These are phyloP conservation scores for Dactylellina cionopaga DNA, from an alignment of 2,329 filamentous ascomycete genomes.

Conservation along the genomic window DNA sequence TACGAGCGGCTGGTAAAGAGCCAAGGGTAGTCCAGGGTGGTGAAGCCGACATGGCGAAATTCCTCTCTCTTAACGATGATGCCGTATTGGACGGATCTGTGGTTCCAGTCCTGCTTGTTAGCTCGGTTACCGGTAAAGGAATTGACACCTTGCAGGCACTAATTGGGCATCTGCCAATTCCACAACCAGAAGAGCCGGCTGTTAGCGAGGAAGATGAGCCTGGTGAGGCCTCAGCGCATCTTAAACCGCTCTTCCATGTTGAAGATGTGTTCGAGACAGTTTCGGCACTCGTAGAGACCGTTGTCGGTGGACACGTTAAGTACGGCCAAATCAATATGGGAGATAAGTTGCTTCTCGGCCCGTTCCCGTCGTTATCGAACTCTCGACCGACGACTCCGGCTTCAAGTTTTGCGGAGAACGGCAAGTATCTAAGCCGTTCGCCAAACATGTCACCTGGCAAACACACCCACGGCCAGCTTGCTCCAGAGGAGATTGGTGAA, in stretches of 20 bases:
- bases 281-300: conserved; percentile 65
- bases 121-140: conserved; percentile 83
- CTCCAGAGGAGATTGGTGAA: conserved; percentile 70
- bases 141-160: conserved; percentile 84
- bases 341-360: conserved; percentile 80
- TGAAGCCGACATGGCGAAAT: conserved; percentile 56
- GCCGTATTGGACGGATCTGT: conserved; percentile 58
- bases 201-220: conserved; percentile 39
- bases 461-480: conserved; percentile 65
- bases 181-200: conserved; percentile 67
- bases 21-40: conserved; percentile 64
- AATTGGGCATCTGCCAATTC: conserved; percentile 78
- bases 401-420: conserved; percentile 64
- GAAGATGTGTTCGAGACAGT: conserved; percentile 77
- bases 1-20: conserved; percentile 78
- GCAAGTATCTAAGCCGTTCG: conserved; percentile 61
- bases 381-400: conserved; percentile 56
- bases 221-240: conserved; percentile 62
- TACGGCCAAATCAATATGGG: conserved; percentile 81
- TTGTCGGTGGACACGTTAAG: conserved; percentile 85
- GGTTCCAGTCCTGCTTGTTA: conserved; percentile 88
- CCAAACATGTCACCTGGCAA: conserved; percentile 40
- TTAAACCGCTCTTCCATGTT: conserved; percentile 80
- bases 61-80: conserved; percentile 57
- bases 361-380: conserved; percentile 68